These are phyloP conservation scores for Sugiyamaella chiloensis DNA, from an alignment of 805 yeast genomes.

Conservation along the genomic window DNA sequence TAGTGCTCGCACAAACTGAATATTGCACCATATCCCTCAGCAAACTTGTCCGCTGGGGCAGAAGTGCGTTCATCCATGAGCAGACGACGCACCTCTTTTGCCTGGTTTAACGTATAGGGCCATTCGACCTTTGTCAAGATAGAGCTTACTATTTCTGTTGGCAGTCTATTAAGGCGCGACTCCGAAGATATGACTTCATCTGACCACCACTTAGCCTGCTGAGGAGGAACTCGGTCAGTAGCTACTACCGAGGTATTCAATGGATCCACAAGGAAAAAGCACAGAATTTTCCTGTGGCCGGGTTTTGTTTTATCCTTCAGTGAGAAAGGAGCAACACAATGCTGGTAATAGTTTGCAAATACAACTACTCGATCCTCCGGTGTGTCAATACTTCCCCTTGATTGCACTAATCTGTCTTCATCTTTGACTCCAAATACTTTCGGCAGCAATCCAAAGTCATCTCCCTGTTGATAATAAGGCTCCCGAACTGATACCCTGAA, in stretches of 20 bases:
- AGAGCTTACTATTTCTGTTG: slow-evolving; percentile 12
- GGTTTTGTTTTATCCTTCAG: slow-evolving; percentile 36
- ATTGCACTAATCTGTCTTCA: slow-evolving; percentile 29
- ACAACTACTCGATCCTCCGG: slow-evolving; percentile 34
- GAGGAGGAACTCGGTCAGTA: slow-evolving; percentile 39
- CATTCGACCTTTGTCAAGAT: slow-evolving; percentile 7
- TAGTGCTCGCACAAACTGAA: slow-evolving; percentile 39
- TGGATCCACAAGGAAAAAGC: slow-evolving; percentile 40
- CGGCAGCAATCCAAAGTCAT: slow-evolving; percentile 26
- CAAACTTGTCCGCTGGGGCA: slow-evolving; percentile 15
- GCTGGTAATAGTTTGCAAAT: slow-evolving; percentile 42
- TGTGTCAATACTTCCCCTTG: slow-evolving; percentile 32
- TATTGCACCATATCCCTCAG: slow-evolving; percentile 17
- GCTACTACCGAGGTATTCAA: slow-evolving; percentile 31
- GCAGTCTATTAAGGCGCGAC: slow-evolving; percentile 11
- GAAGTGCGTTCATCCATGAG: slow-evolving; percentile 37
- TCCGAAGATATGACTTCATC: slow-evolving; percentile 9
- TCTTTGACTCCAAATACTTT: slow-evolving; percentile 35
- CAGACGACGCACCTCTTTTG: slow-evolving; percentile 31
- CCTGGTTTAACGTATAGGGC: slow-evolving; percentile 30
- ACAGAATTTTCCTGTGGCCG: slow-evolving; percentile 41
- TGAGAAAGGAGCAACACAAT: slow-evolving; percentile 40
- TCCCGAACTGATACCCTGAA: slow-evolving; percentile 30
- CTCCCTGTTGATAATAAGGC: slow-evolving; percentile 39
- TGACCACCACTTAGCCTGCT: slow-evolving; percentile 41